Percentiles rank a stretch among this genome's conserved stretches.
phyloP scores from a whole-genome alignment of 192 early-diverging fungal species.

The Lobosporangium transversale region DNA sequence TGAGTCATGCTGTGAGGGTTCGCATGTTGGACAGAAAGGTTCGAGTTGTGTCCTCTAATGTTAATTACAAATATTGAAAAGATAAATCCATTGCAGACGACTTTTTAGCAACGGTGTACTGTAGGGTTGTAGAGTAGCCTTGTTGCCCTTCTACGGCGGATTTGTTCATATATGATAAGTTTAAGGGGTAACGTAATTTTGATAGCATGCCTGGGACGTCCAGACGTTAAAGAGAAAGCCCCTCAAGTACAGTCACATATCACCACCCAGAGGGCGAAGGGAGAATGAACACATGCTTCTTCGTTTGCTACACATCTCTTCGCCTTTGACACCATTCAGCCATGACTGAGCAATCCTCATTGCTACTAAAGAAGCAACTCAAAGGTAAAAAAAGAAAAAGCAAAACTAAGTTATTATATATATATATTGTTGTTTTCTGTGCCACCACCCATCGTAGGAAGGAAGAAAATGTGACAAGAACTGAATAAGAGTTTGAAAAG shows the following conservation, averaged over 20 bases:
- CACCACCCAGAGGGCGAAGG: neutral
- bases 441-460: neutral
- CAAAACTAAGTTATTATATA: neutral
- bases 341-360: slow-evolving; percentile 52
- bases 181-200: too few species aligned
- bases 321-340: neutral
- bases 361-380: slow-evolving; percentile 61
- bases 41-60: too few species aligned
- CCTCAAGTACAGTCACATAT: slow-evolving; percentile 3
- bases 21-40: too few species aligned
- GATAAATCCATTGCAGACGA: too few species aligned
- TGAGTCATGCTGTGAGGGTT: too few species aligned
- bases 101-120: too few species aligned
- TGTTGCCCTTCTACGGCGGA: too few species aligned
- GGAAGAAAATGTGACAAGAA: neutral
- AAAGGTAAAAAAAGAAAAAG: slow-evolving; percentile 43
- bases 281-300: neutral
- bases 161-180: too few species aligned
- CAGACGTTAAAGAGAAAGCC: too few species aligned
- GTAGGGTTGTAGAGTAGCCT: too few species aligned
- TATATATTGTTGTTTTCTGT: neutral
- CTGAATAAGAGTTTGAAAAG: neutral
- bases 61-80: too few species aligned
- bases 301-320: neutral
- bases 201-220: too few species aligned